Conservation (phyloP, 2,329 filamentous ascomycete species). For the Penicillium sp. region DNA sequence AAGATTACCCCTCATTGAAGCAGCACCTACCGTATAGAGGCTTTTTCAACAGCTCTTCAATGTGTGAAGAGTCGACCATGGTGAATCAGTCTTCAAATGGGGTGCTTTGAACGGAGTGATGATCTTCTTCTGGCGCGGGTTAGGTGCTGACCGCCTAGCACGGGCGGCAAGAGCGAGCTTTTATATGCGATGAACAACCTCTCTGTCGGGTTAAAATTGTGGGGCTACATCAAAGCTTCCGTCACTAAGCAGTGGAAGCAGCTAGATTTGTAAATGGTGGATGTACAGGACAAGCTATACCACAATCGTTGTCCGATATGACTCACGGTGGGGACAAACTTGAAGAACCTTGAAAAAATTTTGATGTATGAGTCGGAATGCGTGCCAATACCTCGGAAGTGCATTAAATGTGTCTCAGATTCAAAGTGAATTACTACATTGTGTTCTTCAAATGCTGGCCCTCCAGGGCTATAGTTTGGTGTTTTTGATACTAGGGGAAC, state of each 20-base stretch:
- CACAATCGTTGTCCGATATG: neutral
- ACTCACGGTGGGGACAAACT: neutral
- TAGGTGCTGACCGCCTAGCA: slow-evolving; percentile 1
- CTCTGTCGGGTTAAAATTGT: neutral
- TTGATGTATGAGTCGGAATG: too few species aligned
- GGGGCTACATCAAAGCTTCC: neutral
- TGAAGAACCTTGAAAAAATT: neutral
- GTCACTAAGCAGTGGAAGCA: neutral
- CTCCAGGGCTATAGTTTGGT: too few species aligned
- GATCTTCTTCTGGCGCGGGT: neutral
- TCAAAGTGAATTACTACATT: too few species aligned
- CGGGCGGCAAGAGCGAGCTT: neutral
- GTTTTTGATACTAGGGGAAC: too few species aligned
- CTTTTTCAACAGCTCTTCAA: slow-evolving; percentile 46
- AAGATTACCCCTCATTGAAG: neutral
- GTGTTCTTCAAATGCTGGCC: too few species aligned
- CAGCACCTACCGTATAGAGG: slow-evolving; percentile 50
- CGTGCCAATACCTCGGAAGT: too few species aligned
- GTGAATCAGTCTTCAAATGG: neutral
- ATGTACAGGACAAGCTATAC: neutral
- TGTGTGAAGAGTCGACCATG: slow-evolving; percentile 23
- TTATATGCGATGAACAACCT: neutral
- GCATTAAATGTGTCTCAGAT: too few species aligned
- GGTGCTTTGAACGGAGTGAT: neutral
- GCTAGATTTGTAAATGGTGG: neutral